Conservation (phyloP, 495 filamentous ascomycete genomes). For the Mycothermus thermophilus region DNA sequence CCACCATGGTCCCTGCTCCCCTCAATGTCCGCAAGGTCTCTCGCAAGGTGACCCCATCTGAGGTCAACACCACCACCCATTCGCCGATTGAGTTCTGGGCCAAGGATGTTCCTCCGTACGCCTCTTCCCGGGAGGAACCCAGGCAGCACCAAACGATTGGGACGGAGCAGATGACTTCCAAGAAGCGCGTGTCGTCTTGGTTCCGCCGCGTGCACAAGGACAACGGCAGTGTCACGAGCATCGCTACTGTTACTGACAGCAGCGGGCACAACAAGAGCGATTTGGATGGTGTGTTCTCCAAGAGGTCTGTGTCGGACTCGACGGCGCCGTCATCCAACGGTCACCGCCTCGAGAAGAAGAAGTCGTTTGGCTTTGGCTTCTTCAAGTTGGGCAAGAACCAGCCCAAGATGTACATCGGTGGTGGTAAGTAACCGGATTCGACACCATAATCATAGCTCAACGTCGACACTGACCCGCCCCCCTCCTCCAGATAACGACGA, state of each 20-base stretch:
- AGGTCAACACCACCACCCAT: not conserved
- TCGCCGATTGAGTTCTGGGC: not conserved
- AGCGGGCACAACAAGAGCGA: constrained; percentile 4
- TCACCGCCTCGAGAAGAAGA: constrained; percentile 26
- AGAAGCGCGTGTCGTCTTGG: constrained; percentile 52
- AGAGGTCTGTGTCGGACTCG: constrained; percentile 2
- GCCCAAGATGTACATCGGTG: constrained; percentile 19
- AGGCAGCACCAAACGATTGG: not conserved
- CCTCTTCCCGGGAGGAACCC: constrained; percentile 3
- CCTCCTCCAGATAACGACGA: too few species aligned
- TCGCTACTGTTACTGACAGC: constrained; percentile 8
- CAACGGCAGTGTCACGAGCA: constrained; percentile 11
- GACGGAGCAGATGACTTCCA: constrained; percentile 10
- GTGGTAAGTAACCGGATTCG: too few species aligned
- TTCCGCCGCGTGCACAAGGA: constrained; percentile 45
- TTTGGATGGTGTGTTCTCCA: constrained; percentile 1
- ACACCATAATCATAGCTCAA: too few species aligned
- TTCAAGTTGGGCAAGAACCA: constrained; percentile 32
- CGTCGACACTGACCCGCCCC: too few species aligned
- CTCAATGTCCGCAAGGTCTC: constrained; percentile 40
- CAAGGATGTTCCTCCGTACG: constrained; percentile 1
- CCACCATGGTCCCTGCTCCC: constrained; percentile 23
- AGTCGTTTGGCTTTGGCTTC: constrained; percentile 30
- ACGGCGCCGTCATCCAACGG: not conserved
- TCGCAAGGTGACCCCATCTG: too few species aligned